Base-by-base conservation (phyloP, 257 asterid species). In the Nicotiana paniculata region DNA sequence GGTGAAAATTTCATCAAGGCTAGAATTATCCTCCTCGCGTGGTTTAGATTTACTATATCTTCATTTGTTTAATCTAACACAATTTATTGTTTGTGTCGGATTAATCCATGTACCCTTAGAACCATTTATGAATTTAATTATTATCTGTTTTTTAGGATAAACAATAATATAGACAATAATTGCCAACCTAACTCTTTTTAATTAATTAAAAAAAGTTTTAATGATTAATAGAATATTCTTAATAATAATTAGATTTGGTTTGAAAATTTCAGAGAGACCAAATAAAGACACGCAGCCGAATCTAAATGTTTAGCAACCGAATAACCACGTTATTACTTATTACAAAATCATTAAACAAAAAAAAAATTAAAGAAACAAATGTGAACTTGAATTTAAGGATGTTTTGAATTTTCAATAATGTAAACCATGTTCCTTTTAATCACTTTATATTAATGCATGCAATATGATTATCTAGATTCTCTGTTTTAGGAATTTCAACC, bases 361-460 rank as follows among this genome's bases (percentile, higher is more conserved):
- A 21, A 46, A 1, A 28, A 28, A 28, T 28, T 35, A 18, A 39
- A 21, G 9, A 68, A 75, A 16, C 16, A 26, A 46, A 15, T 75
- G 63, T 26, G 80, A 75, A 75, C 43, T 75, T 75, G 80, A 75
- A 75, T 48, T 75, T 51, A 75, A 21, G 30, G 54, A 26, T 75
- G 39, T 59, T 75, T 75, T 75, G 63, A 75, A 75, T 75, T 51
- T 75, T 75, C 80, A 75, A 75, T 75, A 51, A 75, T 75, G 80
- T 51, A 33, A 75, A 75, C 80, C 80, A 75, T 75, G 80, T 51
- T 75, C 80, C 63, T 75, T 48, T 0, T 51, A 16, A 75, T 75
- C 63, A 75, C 28, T 75, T 15, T 7, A 28, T 74, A 24, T 74
- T 46, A 3, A 74, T 74, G 15, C n/a, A 28, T 72, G 32, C 17